Conservation (phyloP, 2,329 filamentous ascomycete species). For the Neurospora crassa region DNA sequence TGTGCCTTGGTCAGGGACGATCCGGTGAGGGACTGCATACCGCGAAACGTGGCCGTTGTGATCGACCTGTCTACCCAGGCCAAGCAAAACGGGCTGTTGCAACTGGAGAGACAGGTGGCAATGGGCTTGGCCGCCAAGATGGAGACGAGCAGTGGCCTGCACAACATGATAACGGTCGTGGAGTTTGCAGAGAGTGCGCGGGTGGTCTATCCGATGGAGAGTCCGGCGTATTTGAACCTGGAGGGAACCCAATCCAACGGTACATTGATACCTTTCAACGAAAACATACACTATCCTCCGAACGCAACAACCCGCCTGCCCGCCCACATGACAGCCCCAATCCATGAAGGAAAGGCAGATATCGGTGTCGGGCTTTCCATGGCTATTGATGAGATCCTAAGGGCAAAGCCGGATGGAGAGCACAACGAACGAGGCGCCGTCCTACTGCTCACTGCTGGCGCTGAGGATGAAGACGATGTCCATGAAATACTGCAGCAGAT, state of each 20-base stretch:
- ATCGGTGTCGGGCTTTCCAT: conserved; percentile 10
- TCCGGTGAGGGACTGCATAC: conserved; percentile 13
- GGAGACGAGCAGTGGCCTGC: conserved; percentile 2
- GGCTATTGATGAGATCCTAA: conserved; percentile 10
- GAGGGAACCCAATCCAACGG: background rate
- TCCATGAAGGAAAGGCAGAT: conserved; percentile 1
- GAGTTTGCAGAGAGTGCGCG: conserved; percentile 3
- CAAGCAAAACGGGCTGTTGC: background rate
- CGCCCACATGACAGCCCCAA: background rate
- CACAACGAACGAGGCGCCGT: conserved; percentile 12
- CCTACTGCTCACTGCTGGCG: conserved; percentile 8
- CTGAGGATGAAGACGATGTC: conserved; percentile 1
- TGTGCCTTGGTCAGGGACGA: conserved; percentile 15
- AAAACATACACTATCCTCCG: background rate
- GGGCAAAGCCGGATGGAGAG: conserved; percentile 11
- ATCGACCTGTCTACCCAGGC: conserved; percentile 9
- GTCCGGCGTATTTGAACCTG: background rate
- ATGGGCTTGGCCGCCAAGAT: conserved; percentile 6
- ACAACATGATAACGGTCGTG: conserved; percentile 9
- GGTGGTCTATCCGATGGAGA: conserved; percentile 9
- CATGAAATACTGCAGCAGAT: conserved; percentile 6
- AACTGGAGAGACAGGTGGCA: conserved; percentile 3
- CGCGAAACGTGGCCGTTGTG: conserved; percentile 8
- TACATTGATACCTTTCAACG: background rate
- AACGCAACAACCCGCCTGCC: background rate